Base-by-base conservation (phyloP, 306 rosid genomes). In the Lagenaria siceraria region DNA sequence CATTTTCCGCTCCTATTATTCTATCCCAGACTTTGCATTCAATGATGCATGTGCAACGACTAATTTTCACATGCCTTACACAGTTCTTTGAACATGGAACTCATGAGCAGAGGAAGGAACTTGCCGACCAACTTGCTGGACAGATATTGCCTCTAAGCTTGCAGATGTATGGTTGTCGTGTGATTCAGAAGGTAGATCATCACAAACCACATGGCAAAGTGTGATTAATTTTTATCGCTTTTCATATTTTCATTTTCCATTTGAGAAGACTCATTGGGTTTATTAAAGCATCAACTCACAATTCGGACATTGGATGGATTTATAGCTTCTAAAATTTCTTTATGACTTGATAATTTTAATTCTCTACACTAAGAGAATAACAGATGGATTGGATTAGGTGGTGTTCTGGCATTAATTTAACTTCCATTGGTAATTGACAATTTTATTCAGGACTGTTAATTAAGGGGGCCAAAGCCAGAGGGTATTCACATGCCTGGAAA, bases 121-220 rank as follows among this genome's bases (percentile, higher is more conserved):
- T 90, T 70, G 96, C 92, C 64, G 78, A 85, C 62, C 78, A 85
- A 78, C 92, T 90, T 49, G 49, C 81, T 71, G 89, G 90, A 52
- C 82, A 81, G 77, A 85, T 90, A 73, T 72, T 88, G 56, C 79
- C 89, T 58, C 83, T 90, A 83, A 88, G 92, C 81, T 74, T 90
- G 83, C 96, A 90, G 87, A 88, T 88, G 89, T 86, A 88, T 82
- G 92, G 96, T 80, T 90, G 96, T 77, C 92, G 96, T 75, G 92
- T 90, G 48, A 90, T 90, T 78, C 96, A 90, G 82, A 90, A 90
- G 96, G 92, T 88, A 82, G 73, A 80, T 74, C 10, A 56, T 27
- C 58, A 61, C 35, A 48, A 75, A 75, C 65, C 66, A 75, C 36
- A 33, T 54, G 35, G 22, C 22, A 46, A 43, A 19, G 14, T 36